These are phyloP conservation scores for Strigomonas culicis DNA, from an alignment of 208 protist species.

Conservation along the genomic window DNA sequence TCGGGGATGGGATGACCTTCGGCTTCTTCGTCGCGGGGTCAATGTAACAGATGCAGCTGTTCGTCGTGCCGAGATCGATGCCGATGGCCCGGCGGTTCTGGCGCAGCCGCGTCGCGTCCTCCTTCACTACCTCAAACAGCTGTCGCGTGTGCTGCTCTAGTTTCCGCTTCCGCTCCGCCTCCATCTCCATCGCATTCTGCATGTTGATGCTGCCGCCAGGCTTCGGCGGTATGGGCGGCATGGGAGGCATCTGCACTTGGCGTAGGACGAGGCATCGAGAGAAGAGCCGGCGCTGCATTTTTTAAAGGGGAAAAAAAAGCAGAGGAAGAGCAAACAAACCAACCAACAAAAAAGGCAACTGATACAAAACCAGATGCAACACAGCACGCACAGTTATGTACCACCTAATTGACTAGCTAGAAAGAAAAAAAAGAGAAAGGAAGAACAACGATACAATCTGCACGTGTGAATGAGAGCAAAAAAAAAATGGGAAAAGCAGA, in stretches of 20 bases:
- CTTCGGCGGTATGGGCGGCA: conserved; percentile 22
- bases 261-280: conserved; percentile 21
- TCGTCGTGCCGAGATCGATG: conserved; percentile 98
- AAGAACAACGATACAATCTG: neutral
- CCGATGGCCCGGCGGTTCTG: conserved; percentile 83
- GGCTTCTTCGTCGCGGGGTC: conserved; percentile 63
- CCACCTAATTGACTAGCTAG: neutral
- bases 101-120: conserved; percentile 56
- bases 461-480: neutral
- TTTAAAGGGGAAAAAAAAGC: neutral
- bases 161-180: conserved; percentile 66
- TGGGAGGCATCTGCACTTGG: neutral
- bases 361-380: no score
- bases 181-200: conserved; percentile 76
- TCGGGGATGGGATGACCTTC: conserved; percentile 89
- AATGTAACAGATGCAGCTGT: conserved; percentile 95
- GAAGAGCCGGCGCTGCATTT: conserved; percentile 34
- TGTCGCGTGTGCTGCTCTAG: conserved; percentile 56
- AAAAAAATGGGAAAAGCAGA: neutral
- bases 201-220: conserved; percentile 51
- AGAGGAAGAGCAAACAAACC: neutral
- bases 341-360: neutral
- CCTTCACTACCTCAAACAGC: conserved; percentile 77
- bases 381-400: no score
- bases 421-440: conserved; percentile 13